These are phyloP conservation scores for Aphanocladium album DNA, from an alignment of 2,329 filamentous ascomycete genomes.

Conservation along the genomic window DNA sequence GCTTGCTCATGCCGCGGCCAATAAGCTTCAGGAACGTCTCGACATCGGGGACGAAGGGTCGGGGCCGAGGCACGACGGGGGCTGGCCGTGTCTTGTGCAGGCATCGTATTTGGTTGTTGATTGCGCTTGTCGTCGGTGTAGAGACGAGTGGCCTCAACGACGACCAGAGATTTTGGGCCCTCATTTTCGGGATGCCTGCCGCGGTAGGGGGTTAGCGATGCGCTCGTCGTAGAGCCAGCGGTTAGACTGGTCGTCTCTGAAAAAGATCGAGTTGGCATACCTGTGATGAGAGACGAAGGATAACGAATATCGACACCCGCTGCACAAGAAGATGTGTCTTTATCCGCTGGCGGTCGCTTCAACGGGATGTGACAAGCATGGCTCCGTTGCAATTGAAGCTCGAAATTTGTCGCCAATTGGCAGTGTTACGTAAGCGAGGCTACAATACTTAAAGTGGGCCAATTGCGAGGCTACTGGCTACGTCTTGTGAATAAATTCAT, in stretches of 20 bases:
- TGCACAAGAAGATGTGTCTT: not conserved
- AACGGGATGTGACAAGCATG: not conserved
- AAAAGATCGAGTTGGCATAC: not conserved
- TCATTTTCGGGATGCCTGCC: constrained; percentile 22
- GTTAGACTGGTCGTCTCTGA: not conserved
- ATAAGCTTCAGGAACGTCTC: constrained; percentile 85
- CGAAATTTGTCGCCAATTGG: constrained; percentile 13
- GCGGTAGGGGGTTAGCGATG: constrained; percentile 5
- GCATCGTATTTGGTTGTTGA: constrained; percentile 33
- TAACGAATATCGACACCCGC: not conserved
- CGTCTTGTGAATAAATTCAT: not conserved
- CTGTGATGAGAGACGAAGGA: not conserved
- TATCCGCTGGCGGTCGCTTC: not conserved
- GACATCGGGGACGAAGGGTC: constrained; percentile 80
- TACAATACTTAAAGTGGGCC: constrained; percentile 1
- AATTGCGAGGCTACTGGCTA: not conserved
- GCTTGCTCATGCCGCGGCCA: constrained; percentile 76
- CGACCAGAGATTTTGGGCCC: constrained; percentile 26
- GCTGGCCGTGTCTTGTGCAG: constrained; percentile 36
- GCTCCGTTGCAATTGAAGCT: not conserved
- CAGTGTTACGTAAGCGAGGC: constrained; percentile 14
- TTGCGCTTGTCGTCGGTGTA: constrained; percentile 22
- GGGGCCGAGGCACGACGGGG: constrained; percentile 59
- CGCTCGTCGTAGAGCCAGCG: not conserved
- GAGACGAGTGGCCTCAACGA: constrained; percentile 28